These are phyloP conservation scores for Omphalotus guepiniiformis DNA, from an alignment of 768 basidiomycete species.

Conservation along the genomic window DNA sequence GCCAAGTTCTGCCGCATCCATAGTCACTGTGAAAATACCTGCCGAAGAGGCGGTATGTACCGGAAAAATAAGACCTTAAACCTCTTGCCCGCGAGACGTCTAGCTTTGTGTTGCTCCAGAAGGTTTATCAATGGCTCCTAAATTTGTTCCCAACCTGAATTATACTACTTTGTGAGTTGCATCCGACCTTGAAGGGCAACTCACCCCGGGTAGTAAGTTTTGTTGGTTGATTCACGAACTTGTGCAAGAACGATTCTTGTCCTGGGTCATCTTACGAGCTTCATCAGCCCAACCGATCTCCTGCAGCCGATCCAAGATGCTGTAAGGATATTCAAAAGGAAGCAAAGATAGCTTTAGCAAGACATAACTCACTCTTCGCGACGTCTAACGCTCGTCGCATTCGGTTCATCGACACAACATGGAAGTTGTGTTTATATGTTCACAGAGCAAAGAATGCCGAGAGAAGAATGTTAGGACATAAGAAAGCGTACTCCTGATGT, in stretches of 20 bases:
- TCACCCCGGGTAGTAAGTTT: neutral
- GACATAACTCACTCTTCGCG: neutral
- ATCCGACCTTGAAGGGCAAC: neutral
- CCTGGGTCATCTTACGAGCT: neutral
- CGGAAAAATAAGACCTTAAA: neutral
- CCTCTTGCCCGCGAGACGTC: neutral
- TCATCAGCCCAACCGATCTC: neutral
- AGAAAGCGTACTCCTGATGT: neutral
- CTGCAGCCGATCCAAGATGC: neutral
- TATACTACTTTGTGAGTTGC: too few relatives aligned
- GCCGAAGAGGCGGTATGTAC: constrained; percentile 26
- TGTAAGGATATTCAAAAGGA: neutral
- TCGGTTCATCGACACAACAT: neutral
- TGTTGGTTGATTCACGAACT: neutral
- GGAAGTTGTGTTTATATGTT: neutral
- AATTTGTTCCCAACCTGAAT: neutral
- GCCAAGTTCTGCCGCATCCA: constrained; percentile 36
- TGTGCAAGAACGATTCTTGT: neutral
- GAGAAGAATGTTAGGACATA: neutral
- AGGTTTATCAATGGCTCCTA: neutral
- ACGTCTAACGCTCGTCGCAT: neutral
- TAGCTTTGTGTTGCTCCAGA: neutral
- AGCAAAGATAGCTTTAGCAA: neutral
- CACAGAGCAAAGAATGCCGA: neutral
- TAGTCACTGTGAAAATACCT: constrained; percentile 43